Evolutionary conservation across 768 basidiomycete genomes (phyloP), one percentile per base, ranked within the genome.

Genomic region (Pleurotus tuoliensis): DNA sequence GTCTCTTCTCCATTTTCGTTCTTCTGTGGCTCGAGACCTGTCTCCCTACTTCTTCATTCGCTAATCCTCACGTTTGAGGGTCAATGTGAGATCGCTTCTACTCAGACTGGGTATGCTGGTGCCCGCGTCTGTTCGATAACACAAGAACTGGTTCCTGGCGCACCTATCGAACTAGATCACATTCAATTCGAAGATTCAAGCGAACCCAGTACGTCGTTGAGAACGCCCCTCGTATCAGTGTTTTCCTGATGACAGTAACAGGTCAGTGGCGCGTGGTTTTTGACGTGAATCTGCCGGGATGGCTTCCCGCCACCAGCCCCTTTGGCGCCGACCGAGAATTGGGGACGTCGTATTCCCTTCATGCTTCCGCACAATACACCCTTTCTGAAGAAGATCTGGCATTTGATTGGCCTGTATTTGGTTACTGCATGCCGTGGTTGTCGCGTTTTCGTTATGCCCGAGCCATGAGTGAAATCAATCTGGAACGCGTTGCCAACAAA

Each of bases 221-320:
- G 13, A 12, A 27, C 30, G n/a, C 24, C 27, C 40, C 30, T 39
- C 55, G 15, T n/a, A 53, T 58, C 52, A 37, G 45, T 56, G 30
- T 39, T 16, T 22, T 16, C 44, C 44, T 41, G 15, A 27, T 47
- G 13, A 16, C 39, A 43, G 25, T 58, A 34, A 12, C 43, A 81
- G 80, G 73, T 62, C 69, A 69, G 34, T 92, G 92, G 87, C 84
- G 88, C 61, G 74, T 93, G 55, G 75, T 86, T 15, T 96, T 95
- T 68, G 86, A 93, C 67, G 71, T 97, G 3, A 79, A 82, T 13
- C 73, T 95, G n/a, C 93, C 94, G 4, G 94, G 93, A 15, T 96
- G 94, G 94, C 77, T 97, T 2, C 94, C 94, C 6, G 76, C 78
- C 1, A 78, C 82, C 13, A 73, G 82, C 22, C 63, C 52, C 3